Evolutionary conservation across 306 rosid genomes (phyloP).

Genomic region (Quillaja saponaria): DNA sequence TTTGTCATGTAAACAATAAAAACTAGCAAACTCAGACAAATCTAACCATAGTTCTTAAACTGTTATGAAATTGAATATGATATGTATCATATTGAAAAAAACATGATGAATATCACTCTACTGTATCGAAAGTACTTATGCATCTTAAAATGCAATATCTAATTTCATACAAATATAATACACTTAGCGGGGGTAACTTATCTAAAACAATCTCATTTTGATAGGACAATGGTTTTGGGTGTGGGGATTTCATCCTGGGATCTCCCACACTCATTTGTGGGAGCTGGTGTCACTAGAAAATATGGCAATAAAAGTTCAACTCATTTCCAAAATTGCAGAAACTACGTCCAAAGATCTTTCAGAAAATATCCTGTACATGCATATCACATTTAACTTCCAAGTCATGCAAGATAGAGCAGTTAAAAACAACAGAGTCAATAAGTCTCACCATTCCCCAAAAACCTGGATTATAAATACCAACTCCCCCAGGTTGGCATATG

Average conservation of each 20-base stretch:
- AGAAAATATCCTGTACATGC: slow-evolving; percentile 9
- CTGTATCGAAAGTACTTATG: too few species aligned
- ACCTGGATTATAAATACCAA: slow-evolving; percentile 84
- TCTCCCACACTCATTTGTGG: too few species aligned
- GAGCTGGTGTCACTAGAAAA: too few species aligned
- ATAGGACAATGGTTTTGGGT: too few species aligned
- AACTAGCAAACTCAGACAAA: not conserved
- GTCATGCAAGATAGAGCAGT: slow-evolving; percentile 10
- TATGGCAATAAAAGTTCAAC: not conserved
- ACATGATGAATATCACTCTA: too few species aligned
- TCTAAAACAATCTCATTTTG: too few species aligned
- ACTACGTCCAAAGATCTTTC: not conserved
- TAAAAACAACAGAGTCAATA: not conserved
- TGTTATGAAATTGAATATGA: not conserved
- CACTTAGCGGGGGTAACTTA: too few species aligned
- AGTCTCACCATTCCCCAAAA: slow-evolving; percentile 83
- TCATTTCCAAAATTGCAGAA: slow-evolving; percentile 15
- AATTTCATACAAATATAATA: too few species aligned
- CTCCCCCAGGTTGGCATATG: slow-evolving; percentile 68
- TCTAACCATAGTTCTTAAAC: not conserved
- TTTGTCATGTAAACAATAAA: slow-evolving; percentile 1
- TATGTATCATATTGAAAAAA: too few species aligned
- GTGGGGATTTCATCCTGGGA: too few species aligned
- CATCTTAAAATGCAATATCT: not conserved
- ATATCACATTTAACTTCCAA: slow-evolving; percentile 8